phyloP scores from a whole-genome alignment of 305 asterid genomes.

The Fraxinus greggii region DNA sequence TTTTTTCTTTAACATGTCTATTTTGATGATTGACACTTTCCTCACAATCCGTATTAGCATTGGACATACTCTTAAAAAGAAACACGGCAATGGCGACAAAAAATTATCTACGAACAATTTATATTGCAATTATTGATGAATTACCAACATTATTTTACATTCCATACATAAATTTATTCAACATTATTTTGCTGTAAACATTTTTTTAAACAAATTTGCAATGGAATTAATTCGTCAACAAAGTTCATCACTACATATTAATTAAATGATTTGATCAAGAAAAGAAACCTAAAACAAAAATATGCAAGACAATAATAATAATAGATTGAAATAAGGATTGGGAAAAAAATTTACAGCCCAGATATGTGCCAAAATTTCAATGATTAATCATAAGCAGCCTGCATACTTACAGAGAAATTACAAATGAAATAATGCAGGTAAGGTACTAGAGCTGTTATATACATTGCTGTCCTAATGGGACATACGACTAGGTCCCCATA shows the following conservation, averaged over 20 bases:
- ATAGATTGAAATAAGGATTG: neutral
- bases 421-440: neutral
- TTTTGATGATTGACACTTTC: too few relatives aligned
- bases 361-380: neutral
- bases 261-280: neutral
- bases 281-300: neutral
- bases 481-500: slow-evolving; percentile 71
- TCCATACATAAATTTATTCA: neutral
- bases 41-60: too few relatives aligned
- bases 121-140: too few relatives aligned
- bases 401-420: slow-evolving; percentile 4
- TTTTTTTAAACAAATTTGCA: neutral
- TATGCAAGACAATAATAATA: neutral
- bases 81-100: too few relatives aligned
- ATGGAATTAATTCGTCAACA: neutral
- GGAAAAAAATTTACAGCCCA: neutral
- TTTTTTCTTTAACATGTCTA: too few relatives aligned
- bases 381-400: neutral
- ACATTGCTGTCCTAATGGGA: neutral
- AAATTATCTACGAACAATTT: too few relatives aligned
- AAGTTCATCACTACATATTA: neutral
- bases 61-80: too few relatives aligned
- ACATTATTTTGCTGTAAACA: neutral
- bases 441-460: neutral
- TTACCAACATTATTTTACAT: neutral